Conservation (phyloP, 2,329 filamentous ascomycete species). For the Xylariales sp. region DNA sequence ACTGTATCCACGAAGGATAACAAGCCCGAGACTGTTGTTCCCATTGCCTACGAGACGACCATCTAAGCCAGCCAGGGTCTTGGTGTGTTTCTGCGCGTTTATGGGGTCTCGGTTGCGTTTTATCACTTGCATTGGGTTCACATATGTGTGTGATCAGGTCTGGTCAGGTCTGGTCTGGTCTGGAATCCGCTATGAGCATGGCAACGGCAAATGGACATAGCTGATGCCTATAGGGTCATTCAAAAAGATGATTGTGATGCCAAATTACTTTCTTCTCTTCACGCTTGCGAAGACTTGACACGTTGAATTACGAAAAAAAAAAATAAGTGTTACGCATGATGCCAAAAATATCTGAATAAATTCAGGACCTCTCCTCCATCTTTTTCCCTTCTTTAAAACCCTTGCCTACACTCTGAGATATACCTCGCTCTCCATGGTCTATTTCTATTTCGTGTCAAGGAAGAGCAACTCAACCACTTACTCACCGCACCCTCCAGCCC, state of each 20-base stretch:
- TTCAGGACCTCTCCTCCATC: too few relatives aligned
- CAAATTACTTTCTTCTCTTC: not conserved
- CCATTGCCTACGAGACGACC: constrained; percentile 95
- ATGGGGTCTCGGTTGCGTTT: constrained; percentile 8
- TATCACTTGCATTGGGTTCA: constrained; percentile 7
- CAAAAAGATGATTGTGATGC: constrained; percentile 8
- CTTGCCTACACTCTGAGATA: too few relatives aligned
- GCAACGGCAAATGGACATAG: constrained; percentile 7
- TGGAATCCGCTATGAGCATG: constrained; percentile 7
- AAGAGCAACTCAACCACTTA: too few relatives aligned
- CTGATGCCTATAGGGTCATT: constrained; percentile 7
- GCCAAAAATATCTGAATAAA: too few relatives aligned
- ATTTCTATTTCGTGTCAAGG: too few relatives aligned
- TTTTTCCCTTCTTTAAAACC: too few relatives aligned
- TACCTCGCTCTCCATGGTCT: too few relatives aligned
- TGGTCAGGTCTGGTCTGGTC: constrained; percentile 8
- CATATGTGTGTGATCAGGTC: too few relatives aligned
- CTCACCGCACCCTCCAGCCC: too few relatives aligned
- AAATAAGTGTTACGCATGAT: too few relatives aligned
- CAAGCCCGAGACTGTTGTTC: constrained; percentile 85
- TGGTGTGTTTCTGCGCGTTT: constrained; percentile 7
- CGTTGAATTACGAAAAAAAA: too few relatives aligned
- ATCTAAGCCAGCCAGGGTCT: constrained; percentile 59
- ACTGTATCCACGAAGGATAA: constrained; percentile 78
- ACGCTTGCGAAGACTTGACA: too few relatives aligned